These are phyloP conservation scores for Euphorbia schlechtendalii DNA, from an alignment of 441 rosid species.

Conservation along the genomic window DNA sequence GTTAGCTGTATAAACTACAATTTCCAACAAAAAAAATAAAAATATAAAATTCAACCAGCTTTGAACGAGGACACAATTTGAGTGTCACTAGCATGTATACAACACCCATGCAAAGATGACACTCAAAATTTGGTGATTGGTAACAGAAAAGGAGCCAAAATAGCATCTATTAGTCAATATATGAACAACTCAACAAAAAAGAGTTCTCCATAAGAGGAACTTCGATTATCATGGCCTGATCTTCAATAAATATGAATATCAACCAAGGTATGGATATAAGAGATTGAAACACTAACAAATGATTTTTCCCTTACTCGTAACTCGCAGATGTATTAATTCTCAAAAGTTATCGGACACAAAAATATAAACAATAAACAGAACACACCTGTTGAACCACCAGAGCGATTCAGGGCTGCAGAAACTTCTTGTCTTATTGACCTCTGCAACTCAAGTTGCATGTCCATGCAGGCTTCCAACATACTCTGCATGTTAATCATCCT, in stretches of 20 bases:
- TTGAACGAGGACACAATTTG: neutral
- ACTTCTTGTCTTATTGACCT: conserved; percentile 87
- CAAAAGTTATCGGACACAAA: neutral
- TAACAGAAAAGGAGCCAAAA: neutral
- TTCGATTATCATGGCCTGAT: too few species aligned
- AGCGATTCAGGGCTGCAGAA: conserved; percentile 75
- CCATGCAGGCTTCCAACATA: conserved; percentile 93
- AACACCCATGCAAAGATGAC: neutral
- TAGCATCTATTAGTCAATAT: neutral
- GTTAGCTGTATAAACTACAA: neutral
- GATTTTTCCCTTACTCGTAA: too few species aligned
- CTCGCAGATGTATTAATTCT: neutral
- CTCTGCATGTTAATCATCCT: conserved; percentile 90
- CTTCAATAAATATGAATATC: too few species aligned
- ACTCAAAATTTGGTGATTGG: neutral
- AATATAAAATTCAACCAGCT: neutral
- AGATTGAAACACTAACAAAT: too few species aligned
- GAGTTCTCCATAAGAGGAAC: too few species aligned
- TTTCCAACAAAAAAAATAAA: neutral
- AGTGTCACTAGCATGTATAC: neutral
- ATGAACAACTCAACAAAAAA: neutral
- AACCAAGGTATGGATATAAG: too few species aligned
- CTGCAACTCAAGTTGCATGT: conserved; percentile 94
- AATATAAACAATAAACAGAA: neutral
- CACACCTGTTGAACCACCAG: conserved; percentile 53